Evolutionary conservation across 176 grass and related monocot species (phyloP), one percentile per base, ranked within the genome.

Genomic region (Puccinellia tenuiflora): DNA sequence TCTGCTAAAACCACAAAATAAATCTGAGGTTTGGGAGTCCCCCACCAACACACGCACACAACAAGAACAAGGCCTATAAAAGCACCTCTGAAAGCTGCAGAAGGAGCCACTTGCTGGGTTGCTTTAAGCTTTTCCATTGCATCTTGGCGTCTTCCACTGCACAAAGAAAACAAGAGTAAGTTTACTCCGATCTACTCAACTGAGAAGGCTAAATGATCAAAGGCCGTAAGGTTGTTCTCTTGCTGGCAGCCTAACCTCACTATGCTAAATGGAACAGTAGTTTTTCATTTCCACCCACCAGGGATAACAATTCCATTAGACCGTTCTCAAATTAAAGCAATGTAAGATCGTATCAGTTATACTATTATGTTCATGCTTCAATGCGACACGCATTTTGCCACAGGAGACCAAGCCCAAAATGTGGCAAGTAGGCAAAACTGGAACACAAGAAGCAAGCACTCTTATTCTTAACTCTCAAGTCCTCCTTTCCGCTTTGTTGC

Each of bases 101-200:
- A 94, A 60, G 86, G 82, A 71, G 78, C 82, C 47, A 88, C 81
- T 66, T 79, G 88, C 48, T 83, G 79, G 68, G 90, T 77, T 78
- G 83, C 83, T 88, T 91, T 76, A 25, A 98, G 90, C 85, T 91
- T 95, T 84, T 98, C 96, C 66, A 85, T 81, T 39, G 96, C 86
- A 83, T 98, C 92, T 86, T 90, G 66, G 56, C 57, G 75, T 66
- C 62, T 85, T 40, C 90, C 85, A 46, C 96, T 98, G 85, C 79
- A 86, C 30, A 82, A 22, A 86, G 12, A 73, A 60, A 45, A 65
- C 43, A 40, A 16, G 4, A 33, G 83, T 24, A 69, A 21, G 48
- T 47, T 79, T 73, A 52, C 24, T 82, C 54, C 77, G 78, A 64
- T 37, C 43, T 77, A 38, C 43, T 57, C 5, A 26, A 39, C 16